phyloP scores from a whole-genome alignment of 1,284 basidiomycete genomes.

The Pyrrhoderma noxium region DNA sequence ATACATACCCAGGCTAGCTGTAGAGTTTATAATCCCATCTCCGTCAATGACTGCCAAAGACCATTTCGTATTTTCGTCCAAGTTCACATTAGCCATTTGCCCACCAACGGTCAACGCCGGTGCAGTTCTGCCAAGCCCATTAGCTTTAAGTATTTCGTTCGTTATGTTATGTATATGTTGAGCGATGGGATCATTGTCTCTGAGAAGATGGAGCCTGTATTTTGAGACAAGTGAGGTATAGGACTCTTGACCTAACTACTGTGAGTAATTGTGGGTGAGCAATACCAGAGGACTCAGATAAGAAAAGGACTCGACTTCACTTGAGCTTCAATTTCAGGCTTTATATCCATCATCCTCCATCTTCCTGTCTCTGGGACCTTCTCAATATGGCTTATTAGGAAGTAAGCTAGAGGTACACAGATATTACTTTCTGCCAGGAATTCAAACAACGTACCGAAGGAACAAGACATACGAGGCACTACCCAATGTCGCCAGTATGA shows the following conservation, averaged over 20 bases:
- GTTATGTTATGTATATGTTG: slow-evolving; percentile 68
- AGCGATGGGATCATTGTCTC: slow-evolving; percentile 59
- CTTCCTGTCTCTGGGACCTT: slow-evolving; percentile 76
- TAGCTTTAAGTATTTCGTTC: slow-evolving; percentile 61
- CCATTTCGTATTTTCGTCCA: slow-evolving; percentile 40
- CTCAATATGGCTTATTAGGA: slow-evolving; percentile 38
- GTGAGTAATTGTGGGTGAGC: background rate
- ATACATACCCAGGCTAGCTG: slow-evolving; percentile 62
- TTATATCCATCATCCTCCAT: slow-evolving; percentile 76
- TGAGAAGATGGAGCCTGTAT: slow-evolving; percentile 54
- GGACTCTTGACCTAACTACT: slow-evolving; percentile 5
- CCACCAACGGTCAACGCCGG: slow-evolving; percentile 20
- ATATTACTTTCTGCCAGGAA: too few relatives aligned
- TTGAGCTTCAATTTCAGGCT: background rate
- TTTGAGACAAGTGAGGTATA: slow-evolving; percentile 25
- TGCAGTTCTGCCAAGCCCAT: slow-evolving; percentile 57
- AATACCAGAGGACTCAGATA: too few relatives aligned
- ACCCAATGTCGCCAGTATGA: background rate
- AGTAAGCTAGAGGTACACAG: too few relatives aligned
- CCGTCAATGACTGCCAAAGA: slow-evolving; percentile 81
- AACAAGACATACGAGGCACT: background rate
- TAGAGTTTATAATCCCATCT: slow-evolving; percentile 68
- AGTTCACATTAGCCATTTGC: background rate
- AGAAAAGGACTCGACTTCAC: background rate
- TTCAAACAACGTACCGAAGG: background rate